Conservation (phyloP, 495 filamentous ascomycete species). For the Penicillium arizonense region DNA sequence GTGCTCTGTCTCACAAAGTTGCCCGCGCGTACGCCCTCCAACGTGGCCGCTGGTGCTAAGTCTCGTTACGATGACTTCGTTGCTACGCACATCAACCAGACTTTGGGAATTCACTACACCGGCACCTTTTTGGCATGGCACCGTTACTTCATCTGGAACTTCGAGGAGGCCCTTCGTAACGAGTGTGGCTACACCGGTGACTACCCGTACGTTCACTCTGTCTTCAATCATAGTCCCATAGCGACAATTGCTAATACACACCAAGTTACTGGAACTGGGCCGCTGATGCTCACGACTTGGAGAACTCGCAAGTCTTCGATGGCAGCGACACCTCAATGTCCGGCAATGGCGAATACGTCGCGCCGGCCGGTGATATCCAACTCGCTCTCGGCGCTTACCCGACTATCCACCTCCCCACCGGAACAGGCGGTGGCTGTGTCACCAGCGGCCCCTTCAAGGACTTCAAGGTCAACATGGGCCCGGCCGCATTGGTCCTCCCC, state of each 20-base stretch:
- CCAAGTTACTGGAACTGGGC: slow-evolving; percentile 65
- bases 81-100: slow-evolving; percentile 65
- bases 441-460: slow-evolving; percentile 56
- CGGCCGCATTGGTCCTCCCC: slow-evolving; percentile 35
- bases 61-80: slow-evolving; percentile 71
- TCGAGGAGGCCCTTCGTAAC: slow-evolving; percentile 64
- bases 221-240: neutral
- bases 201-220: slow-evolving; percentile 21
- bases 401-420: slow-evolving; percentile 37
- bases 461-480: slow-evolving; percentile 51
- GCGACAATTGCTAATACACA: neutral
- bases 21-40: slow-evolving; percentile 44
- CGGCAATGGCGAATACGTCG: slow-evolving; percentile 56
- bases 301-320: slow-evolving; percentile 63
- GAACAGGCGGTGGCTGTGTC: slow-evolving; percentile 65
- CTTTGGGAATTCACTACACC: slow-evolving; percentile 58
- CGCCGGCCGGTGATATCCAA: slow-evolving; percentile 27
- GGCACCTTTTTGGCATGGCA: slow-evolving; percentile 72
- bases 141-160: slow-evolving; percentile 61
- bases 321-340: slow-evolving; percentile 58
- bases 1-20: slow-evolving; percentile 59
- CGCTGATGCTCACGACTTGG: slow-evolving; percentile 44
- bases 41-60: slow-evolving; percentile 46
- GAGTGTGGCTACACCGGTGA: slow-evolving; percentile 69
- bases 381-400: slow-evolving; percentile 16